phyloP scores from a whole-genome alignment of 306 rosid species.

The Gastrolobium villosum region DNA sequence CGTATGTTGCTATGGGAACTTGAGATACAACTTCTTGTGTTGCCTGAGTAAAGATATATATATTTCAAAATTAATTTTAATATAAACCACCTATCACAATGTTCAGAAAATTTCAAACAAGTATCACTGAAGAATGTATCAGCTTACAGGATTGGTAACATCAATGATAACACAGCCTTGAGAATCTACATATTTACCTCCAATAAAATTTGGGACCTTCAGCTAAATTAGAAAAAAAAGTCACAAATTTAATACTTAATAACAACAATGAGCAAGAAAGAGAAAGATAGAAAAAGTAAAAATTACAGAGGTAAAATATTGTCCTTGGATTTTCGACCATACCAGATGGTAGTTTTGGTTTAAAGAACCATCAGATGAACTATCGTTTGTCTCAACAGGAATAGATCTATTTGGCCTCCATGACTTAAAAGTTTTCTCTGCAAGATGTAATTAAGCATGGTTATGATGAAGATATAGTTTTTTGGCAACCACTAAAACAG shows the following conservation, averaged over 20 bases:
- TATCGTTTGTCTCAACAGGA: slow-evolving; percentile 49
- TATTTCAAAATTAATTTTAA: slow-evolving; percentile 31
- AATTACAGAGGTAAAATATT: slow-evolving; percentile 6
- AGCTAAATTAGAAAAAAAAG: slow-evolving; percentile 56
- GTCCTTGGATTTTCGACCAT: slow-evolving; percentile 47
- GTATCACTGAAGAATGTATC: slow-evolving; percentile 24
- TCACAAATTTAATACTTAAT: slow-evolving; percentile 33
- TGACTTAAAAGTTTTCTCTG: slow-evolving; percentile 71
- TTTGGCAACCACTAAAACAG: not conserved
- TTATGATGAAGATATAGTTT: slow-evolving; percentile 24
- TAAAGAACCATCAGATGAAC: slow-evolving; percentile 44
- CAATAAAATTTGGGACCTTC: slow-evolving; percentile 80
- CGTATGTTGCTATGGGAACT: slow-evolving; percentile 72
- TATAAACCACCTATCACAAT: slow-evolving; percentile 23
- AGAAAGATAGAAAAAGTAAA: slow-evolving; percentile 27
- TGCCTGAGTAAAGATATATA: slow-evolving; percentile 62
- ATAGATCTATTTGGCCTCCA: slow-evolving; percentile 68
- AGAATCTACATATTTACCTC: slow-evolving; percentile 70
- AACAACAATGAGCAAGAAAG: slow-evolving; percentile 26
- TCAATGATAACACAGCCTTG: slow-evolving; percentile 60
- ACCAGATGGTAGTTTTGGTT: slow-evolving; percentile 64
- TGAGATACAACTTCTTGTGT: slow-evolving; percentile 87
- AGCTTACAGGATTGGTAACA: slow-evolving; percentile 77
- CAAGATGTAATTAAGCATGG: slow-evolving; percentile 39
- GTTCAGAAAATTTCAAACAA: slow-evolving; percentile 25